Conservation (phyloP, 2,329 filamentous ascomycete species). For the Xylaria sp. region DNA sequence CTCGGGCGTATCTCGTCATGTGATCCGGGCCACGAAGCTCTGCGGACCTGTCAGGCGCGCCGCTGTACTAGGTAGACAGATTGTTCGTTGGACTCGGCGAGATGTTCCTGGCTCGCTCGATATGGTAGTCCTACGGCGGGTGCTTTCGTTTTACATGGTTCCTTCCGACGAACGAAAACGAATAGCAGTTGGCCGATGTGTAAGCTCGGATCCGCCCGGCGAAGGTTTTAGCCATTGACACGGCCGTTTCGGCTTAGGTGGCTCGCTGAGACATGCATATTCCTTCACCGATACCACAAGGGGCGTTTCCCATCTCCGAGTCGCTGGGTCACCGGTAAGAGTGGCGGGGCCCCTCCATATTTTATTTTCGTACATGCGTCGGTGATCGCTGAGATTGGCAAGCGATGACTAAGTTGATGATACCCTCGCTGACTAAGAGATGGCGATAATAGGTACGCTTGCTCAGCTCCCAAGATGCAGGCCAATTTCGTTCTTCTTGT, state of each 20-base stretch:
- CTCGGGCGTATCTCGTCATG: neutral
- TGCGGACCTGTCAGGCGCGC: neutral
- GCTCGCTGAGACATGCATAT: neutral
- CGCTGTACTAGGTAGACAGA: neutral
- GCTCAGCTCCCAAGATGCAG: constrained; percentile 4
- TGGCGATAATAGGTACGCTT: constrained; percentile 7
- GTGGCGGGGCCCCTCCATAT: constrained; percentile 6
- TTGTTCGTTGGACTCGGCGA: neutral
- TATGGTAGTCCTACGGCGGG: neutral
- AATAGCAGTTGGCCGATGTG: neutral
- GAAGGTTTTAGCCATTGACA: neutral
- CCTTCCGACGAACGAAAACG: neutral
- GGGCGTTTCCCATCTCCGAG: neutral
- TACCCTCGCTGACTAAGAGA: constrained; percentile 23
- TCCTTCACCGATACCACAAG: neutral
- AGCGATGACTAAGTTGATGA: constrained; percentile 13
- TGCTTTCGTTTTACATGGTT: neutral
- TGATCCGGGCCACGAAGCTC: neutral
- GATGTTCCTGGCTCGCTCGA: neutral
- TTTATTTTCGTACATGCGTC: constrained; percentile 5
- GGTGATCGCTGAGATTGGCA: constrained; percentile 1
- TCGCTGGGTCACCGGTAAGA: constrained; percentile 1
- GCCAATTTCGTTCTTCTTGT: neutral
- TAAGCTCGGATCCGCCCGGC: neutral
- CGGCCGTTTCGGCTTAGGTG: neutral